Evolutionary conservation across 441 rosid species (phyloP).

Genomic region (Macaranga tanarius): DNA sequence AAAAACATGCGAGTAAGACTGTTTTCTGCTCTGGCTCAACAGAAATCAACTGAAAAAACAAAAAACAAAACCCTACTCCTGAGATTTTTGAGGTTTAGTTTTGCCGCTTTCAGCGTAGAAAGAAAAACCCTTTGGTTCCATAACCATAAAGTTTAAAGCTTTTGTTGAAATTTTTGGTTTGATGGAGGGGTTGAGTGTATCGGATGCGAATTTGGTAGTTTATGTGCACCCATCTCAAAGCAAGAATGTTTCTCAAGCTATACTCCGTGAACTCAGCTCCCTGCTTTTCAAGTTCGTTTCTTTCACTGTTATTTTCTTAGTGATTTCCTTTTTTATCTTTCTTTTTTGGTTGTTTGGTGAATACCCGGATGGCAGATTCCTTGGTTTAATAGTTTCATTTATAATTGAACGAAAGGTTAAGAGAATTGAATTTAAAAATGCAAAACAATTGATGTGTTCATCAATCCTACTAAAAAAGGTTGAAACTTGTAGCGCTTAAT

Average conservation of each 20-base stretch:
- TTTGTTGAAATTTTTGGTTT: neutral
- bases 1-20: neutral
- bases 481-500: neutral
- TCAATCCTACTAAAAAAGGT: too few relatives aligned
- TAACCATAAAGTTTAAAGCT: neutral
- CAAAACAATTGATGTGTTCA: neutral
- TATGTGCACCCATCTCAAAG: slow-evolving; percentile 72
- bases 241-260: slow-evolving; percentile 48
- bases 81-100: neutral
- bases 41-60: neutral
- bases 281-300: slow-evolving; percentile 72
- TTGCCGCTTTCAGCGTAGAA: neutral
- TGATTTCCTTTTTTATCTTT: neutral
- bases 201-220: slow-evolving; percentile 58
- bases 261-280: slow-evolving; percentile 74
- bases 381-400: too few relatives aligned
- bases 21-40: too few relatives aligned
- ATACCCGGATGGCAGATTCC: neutral
- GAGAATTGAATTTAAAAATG: neutral
- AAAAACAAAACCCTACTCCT: neutral
- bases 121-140: neutral
- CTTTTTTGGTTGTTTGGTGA: neutral
- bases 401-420: too few relatives aligned
- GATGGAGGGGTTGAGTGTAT: slow-evolving; percentile 75
- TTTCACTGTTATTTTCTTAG: neutral